phyloP scores from a whole-genome alignment of 2,329 filamentous ascomycete species.

The Trichophyton rubrum region DNA sequence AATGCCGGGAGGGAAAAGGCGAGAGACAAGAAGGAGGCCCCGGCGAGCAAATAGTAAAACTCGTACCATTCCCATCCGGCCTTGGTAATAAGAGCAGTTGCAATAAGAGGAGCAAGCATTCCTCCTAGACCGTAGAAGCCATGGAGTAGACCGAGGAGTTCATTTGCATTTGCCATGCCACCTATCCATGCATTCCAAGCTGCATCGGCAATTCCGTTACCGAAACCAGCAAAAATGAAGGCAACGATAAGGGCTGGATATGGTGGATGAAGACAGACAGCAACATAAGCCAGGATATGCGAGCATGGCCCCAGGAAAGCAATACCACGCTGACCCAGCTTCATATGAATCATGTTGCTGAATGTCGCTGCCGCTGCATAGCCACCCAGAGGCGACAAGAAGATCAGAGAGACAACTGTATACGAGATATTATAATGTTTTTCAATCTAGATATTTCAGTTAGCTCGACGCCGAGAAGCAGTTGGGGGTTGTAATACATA shows the following conservation, averaged over 20 bases:
- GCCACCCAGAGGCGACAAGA: constrained; percentile 36
- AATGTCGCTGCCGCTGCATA: constrained; percentile 34
- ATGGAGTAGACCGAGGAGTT: constrained; percentile 58
- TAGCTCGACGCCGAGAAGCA: neutral
- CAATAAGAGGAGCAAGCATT: constrained; percentile 55
- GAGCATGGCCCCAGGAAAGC: constrained; percentile 50
- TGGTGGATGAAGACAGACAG: constrained; percentile 55
- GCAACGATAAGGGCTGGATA: constrained; percentile 54
- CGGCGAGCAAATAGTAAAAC: constrained; percentile 62
- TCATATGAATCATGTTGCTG: constrained; percentile 33
- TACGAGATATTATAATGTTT: constrained; percentile 34
- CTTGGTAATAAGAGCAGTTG: constrained; percentile 58
- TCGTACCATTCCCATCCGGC: constrained; percentile 51
- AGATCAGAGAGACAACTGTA: constrained; percentile 36
- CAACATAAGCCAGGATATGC: constrained; percentile 53
- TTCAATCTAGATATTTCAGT: constrained; percentile 26
- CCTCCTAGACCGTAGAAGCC: constrained; percentile 58
- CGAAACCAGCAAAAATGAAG: constrained; percentile 54
- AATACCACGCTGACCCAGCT: constrained; percentile 56
- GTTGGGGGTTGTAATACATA: constrained; percentile 14
- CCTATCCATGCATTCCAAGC: constrained; percentile 50
- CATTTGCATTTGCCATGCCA: constrained; percentile 58
- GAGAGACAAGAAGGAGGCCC: constrained; percentile 45
- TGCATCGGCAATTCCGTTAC: constrained; percentile 49
- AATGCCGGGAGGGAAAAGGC: constrained; percentile 43